Evolutionary conservation across 2,329 filamentous ascomycete genomes (phyloP).

Genomic region (Ophioceras dolichostomum): DNA sequence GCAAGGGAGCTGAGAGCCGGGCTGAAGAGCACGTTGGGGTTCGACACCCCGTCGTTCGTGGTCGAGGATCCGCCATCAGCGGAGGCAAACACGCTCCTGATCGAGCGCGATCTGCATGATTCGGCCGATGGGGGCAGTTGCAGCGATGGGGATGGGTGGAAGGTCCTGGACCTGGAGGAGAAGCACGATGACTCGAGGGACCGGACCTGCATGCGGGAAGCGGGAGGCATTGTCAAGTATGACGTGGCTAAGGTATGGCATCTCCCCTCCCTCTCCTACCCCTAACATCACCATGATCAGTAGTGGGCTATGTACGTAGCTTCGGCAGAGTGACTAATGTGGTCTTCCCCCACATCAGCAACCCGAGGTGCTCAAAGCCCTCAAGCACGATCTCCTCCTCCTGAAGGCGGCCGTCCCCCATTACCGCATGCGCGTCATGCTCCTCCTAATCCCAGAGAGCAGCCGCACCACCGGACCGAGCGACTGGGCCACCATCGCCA

Average conservation of each 20-base stretch:
- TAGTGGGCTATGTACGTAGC: no score
- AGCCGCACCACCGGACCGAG: constrained; percentile 21
- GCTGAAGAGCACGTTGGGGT: constrained; percentile 19
- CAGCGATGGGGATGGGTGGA: no score
- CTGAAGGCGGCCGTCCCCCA: constrained; percentile 37
- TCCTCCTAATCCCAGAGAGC: constrained; percentile 41
- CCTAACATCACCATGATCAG: no score
- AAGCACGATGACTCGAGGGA: constrained; percentile 24
- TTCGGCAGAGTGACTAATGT: no score
- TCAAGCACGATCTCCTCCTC: constrained; percentile 29
- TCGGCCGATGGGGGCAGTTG: no score
- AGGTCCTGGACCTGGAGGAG: constrained; percentile 22
- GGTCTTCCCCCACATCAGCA: no score
- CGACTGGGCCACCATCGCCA: constrained; percentile 24
- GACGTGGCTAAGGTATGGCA: constrained; percentile 28
- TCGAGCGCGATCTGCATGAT: no score
- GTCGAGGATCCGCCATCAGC: constrained; percentile 31
- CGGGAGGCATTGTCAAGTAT: constrained; percentile 31
- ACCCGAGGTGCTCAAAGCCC: constrained; percentile 11
- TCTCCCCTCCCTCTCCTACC: neutral
- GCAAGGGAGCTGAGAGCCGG: constrained; percentile 28
- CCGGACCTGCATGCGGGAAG: no score
- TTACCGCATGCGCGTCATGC: constrained; percentile 34
- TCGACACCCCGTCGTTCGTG: constrained; percentile 32
- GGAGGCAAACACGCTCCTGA: constrained; percentile 27